Conservation (phyloP, 768 basidiomycete species). For the Naematelia aurantialba region DNA sequence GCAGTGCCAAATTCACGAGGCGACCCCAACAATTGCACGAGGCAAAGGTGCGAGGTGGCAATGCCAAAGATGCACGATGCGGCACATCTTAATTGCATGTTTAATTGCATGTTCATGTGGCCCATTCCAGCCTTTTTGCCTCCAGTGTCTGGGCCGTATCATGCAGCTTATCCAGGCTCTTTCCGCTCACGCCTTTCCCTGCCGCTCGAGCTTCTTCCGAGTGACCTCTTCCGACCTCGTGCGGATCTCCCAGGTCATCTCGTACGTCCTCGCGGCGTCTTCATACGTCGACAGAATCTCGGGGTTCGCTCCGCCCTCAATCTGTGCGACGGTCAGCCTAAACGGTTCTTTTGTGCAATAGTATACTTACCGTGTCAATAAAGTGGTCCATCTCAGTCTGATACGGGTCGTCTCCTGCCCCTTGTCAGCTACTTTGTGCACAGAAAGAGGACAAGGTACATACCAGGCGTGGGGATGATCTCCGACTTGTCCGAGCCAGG, state of each 20-base stretch:
- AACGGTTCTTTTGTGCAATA: too few species aligned
- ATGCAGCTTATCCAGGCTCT: background rate
- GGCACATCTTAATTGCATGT: too few species aligned
- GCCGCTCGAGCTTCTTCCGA: background rate
- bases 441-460: too few species aligned
- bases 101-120: too few species aligned
- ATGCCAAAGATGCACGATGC: too few species aligned
- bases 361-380: conserved; percentile 57
- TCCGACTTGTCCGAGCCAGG: conserved; percentile 48
- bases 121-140: background rate
- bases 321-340: conserved; percentile 14
- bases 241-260: conserved; percentile 92
- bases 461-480: conserved; percentile 27
- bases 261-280: conserved; percentile 78
- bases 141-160: too few species aligned
- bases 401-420: conserved; percentile 44
- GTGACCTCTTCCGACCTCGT: conserved; percentile 27
- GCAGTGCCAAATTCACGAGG: too few species aligned
- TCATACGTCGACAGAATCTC: conserved; percentile 78
- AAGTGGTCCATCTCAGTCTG: conserved; percentile 87
- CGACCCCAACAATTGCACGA: too few species aligned
- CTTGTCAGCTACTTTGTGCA: background rate
- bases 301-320: conserved; percentile 63
- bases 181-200: background rate
- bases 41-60: too few species aligned